Percentiles rank a stretch among this genome's conserved stretches.
These are phyloP conservation scores for Tuber brumale DNA, from an alignment of 495 filamentous ascomycete species.

Conservation along the genomic window DNA sequence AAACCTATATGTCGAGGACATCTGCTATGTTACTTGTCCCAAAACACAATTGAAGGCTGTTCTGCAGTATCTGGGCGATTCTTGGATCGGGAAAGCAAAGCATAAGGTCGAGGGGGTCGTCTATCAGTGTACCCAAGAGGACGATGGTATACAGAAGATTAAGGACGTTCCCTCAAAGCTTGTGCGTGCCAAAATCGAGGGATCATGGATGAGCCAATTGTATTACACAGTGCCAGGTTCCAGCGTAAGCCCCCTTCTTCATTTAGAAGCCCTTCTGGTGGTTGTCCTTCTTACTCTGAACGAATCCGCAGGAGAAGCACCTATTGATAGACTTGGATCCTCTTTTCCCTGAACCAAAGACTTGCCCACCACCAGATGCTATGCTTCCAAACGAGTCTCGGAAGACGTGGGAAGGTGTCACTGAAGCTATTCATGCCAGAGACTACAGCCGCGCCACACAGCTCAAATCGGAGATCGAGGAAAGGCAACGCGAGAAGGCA, in stretches of 20 bases:
- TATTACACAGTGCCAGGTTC: slow-evolving; percentile 56
- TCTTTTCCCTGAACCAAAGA: slow-evolving; percentile 67
- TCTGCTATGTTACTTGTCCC: slow-evolving; percentile 75
- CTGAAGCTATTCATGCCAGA: slow-evolving; percentile 75
- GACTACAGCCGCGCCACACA: slow-evolving; percentile 78
- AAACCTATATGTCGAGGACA: slow-evolving; percentile 78
- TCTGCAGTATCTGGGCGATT: slow-evolving; percentile 84
- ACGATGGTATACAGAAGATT: slow-evolving; percentile 67
- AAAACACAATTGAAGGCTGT: slow-evolving; percentile 87
- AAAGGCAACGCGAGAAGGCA: slow-evolving; percentile 76
- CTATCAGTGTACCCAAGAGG: slow-evolving; percentile 72
- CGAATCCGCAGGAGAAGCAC: slow-evolving; percentile 52
- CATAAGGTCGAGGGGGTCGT: slow-evolving; percentile 87
- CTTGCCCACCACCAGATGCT: slow-evolving; percentile 62
- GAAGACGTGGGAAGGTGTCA: slow-evolving; percentile 80
- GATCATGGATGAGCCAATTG: slow-evolving; percentile 71
- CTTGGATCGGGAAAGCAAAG: slow-evolving; percentile 85
- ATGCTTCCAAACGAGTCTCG: slow-evolving; percentile 89
- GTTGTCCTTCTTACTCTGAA: slow-evolving; percentile 8
- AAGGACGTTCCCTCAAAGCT: slow-evolving; percentile 80
- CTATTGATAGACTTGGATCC: slow-evolving; percentile 81
- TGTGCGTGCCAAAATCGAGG: slow-evolving; percentile 73
- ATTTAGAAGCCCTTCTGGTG: background rate
- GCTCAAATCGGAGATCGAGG: slow-evolving; percentile 85
- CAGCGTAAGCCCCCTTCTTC: slow-evolving; percentile 41